A percentile compares a stretch with the other conserved stretches of the same genome.
phyloP scores from a whole-genome alignment of 2,329 filamentous ascomycete genomes.

The Coniochaeta prunicola region DNA sequence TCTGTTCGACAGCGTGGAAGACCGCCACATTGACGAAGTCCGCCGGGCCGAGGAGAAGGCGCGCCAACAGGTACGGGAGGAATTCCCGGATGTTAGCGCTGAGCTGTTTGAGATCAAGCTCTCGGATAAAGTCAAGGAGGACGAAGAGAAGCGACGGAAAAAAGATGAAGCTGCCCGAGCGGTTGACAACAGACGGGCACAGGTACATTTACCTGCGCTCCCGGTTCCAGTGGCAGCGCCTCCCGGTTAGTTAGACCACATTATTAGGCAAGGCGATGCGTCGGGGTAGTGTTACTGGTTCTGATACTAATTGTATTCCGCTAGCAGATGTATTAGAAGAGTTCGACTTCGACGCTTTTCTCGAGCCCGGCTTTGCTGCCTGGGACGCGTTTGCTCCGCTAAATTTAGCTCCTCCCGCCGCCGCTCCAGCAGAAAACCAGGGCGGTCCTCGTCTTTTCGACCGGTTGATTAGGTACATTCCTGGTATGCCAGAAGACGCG shows the following conservation, averaged over 20 bases:
- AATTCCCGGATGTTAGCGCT: conserved; percentile 54
- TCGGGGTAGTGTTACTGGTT: background rate
- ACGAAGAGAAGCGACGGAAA: conserved; percentile 25
- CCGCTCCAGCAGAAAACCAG: background rate
- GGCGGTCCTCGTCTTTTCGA: background rate
- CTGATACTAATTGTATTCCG: background rate
- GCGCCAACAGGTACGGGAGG: conserved; percentile 43
- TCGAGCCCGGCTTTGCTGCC: background rate
- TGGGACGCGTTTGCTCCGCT: background rate
- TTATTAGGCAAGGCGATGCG: background rate
- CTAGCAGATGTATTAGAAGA: background rate
- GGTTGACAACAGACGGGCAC: background rate
- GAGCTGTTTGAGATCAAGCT: conserved; percentile 52
- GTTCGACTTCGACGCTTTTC: background rate
- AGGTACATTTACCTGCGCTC: too few relatives aligned
- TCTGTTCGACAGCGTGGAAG: conserved; percentile 56
- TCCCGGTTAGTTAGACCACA: background rate
- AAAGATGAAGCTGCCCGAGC: background rate
- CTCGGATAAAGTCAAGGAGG: conserved; percentile 42
- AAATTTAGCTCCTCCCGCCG: background rate
- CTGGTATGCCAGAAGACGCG: background rate
- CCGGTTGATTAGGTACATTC: background rate
- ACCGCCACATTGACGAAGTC: conserved; percentile 57
- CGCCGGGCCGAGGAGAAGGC: conserved; percentile 52
- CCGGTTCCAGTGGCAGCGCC: background rate